Evolutionary conservation across 208 protist genomes (phyloP), one percentile per base, ranked within the genome.

Genomic region (Leishmania major): DNA sequence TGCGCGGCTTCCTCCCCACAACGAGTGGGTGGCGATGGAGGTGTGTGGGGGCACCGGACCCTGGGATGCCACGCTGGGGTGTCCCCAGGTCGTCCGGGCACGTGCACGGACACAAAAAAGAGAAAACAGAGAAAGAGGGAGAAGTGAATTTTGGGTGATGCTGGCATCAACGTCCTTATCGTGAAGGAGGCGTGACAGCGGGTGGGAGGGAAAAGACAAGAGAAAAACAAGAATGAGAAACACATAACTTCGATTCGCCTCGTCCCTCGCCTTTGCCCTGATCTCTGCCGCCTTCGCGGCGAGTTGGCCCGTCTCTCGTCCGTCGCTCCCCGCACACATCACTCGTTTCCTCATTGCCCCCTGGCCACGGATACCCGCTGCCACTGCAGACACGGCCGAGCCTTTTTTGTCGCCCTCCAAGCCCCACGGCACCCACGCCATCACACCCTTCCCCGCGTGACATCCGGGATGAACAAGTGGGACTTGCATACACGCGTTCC

Each of bases 191-290:
- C n/a, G 43, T 51, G 73, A 77, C 45, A n/a, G 55, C 11, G 66
- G 66, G 40, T 75, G 57, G 37, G 8, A 37, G 57, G 66, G 49
- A 71, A 1, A 82, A 6, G 25, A 66, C 6, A 49, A 51, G 60
- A 60, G 49, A 6, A 40, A 77, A 59, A 83, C 3, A 62, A 78
- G 71, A 73, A 72, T 17, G 45, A 78, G 49, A 17, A 45, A 57
- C 15, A 28, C 4, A 77, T 69, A 62, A 53, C n/a, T 10, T 59
- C 7, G 11, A 49, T 75, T 15, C 22, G 35, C 11, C 10, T 49
- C 40, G 11, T 49, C 7, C 37, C 4, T 40, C 69, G 35, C 17
- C 43, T 6, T 74, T 37, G 8, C 40, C 69, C 0, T 10, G 43
- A 47, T 51, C 37, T 60, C 72, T 77, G 7, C 25, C 60, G 60